Evolutionary conservation across 2,329 filamentous ascomycete genomes (phyloP).

Genomic region (Diplodia seriata): DNA sequence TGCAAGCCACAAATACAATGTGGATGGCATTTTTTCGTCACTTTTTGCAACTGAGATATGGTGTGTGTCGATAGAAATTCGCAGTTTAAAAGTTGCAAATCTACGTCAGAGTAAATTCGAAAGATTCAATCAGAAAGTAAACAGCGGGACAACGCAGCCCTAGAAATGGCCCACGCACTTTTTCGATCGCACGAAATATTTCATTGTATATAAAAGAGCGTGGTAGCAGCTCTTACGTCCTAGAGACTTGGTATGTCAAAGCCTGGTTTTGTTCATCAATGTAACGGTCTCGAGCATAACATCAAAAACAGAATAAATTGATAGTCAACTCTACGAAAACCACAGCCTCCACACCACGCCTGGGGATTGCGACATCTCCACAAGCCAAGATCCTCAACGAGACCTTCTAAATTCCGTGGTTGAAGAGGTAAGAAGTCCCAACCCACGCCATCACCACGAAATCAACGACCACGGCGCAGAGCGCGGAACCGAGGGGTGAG

Average conservation of each 20-base stretch:
- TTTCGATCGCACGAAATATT: too few species aligned
- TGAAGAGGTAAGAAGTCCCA: not conserved
- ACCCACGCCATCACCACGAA: not conserved
- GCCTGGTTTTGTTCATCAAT: not conserved
- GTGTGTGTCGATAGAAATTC: too few species aligned
- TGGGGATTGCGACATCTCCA: not conserved
- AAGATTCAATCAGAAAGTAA: too few species aligned
- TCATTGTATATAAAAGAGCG: too few species aligned
- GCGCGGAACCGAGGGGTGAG: not conserved
- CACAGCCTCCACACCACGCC: not conserved
- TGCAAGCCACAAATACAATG: too few species aligned
- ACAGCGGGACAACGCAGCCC: too few species aligned
- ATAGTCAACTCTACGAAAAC: not conserved
- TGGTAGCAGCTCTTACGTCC: not conserved
- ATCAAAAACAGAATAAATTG: not conserved
- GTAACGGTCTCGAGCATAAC: not conserved
- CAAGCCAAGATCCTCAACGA: not conserved
- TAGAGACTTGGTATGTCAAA: not conserved
- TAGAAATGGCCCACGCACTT: too few species aligned
- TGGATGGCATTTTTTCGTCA: too few species aligned
- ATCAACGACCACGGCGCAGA: not conserved
- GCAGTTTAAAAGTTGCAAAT: too few species aligned
- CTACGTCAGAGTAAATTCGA: too few species aligned
- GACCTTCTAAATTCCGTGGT: not conserved
- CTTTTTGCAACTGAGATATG: too few species aligned